Evolutionary conservation across 2,329 filamentous ascomycete genomes (phyloP).

Genomic region (Ceratocystis papillata): DNA sequence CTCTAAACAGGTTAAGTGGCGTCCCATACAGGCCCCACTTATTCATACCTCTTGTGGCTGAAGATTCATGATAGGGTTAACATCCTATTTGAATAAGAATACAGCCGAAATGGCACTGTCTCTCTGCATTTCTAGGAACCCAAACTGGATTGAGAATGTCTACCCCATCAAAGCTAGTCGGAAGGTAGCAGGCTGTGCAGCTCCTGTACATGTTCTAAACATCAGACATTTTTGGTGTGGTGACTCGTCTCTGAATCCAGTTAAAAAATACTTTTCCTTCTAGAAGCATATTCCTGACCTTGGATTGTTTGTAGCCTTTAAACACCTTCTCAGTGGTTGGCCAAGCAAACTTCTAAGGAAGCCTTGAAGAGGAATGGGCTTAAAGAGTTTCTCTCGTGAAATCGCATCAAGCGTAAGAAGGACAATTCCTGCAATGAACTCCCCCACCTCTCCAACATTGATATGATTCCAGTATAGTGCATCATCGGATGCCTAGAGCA

Average conservation of each 20-base stretch:
- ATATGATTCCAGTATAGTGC: neutral
- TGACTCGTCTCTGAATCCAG: neutral
- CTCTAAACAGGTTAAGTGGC: too few species aligned
- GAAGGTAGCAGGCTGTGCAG: neutral
- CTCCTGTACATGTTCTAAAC: neutral
- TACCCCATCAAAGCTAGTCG: neutral
- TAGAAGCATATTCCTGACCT: neutral
- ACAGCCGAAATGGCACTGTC: neutral
- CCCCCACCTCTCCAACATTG: neutral
- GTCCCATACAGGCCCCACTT: too few species aligned
- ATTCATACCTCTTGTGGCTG: too few species aligned
- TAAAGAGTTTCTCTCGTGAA: neutral
- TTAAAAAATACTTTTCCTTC: neutral
- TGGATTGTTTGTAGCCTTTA: neutral
- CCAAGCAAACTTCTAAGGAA: neutral
- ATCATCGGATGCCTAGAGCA: neutral
- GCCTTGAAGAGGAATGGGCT: neutral
- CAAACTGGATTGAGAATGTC: neutral
- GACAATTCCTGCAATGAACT: neutral
- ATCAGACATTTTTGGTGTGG: neutral
- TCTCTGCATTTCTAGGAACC: neutral
- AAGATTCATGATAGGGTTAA: too few species aligned
- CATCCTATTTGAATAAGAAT: neutral
- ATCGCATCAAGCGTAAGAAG: neutral
- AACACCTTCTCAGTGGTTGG: neutral